Percentiles rank a stretch among this genome's conserved stretches.
Conservation (phyloP, 148 eudicot genomes). For the Cornus controversa region DNA sequence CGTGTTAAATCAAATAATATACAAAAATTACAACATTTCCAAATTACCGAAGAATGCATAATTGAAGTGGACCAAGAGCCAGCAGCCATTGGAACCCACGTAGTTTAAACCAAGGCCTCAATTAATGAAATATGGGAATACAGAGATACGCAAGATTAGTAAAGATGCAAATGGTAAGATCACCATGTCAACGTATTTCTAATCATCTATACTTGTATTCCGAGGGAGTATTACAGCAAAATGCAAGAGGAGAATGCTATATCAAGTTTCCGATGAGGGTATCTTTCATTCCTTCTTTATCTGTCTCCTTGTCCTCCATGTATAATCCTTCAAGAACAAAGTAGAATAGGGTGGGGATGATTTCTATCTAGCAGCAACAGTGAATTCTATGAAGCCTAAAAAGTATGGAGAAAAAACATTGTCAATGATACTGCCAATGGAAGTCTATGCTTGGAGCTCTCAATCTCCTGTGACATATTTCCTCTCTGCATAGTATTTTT, state of each 20-base stretch:
- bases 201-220: not conserved
- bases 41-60: not conserved
- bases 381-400: not conserved
- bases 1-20: too few relatives aligned
- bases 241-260: not conserved
- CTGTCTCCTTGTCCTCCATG: not conserved
- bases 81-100: not conserved
- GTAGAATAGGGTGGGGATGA: not conserved
- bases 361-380: not conserved
- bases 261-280: not conserved
- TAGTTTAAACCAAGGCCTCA: not conserved
- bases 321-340: not conserved
- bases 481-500: conserved; percentile 69
- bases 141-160: not conserved
- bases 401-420: not conserved
- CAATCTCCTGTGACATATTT: conserved; percentile 63
- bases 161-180: too few relatives aligned
- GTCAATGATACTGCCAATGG: not conserved
- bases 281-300: not conserved
- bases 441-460: conserved; percentile 8
- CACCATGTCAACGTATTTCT: not conserved
- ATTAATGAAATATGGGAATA: not conserved
- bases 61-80: too few relatives aligned
- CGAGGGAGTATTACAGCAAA: not conserved
- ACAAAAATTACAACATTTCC: not conserved